A percentile compares a stretch with the other conserved stretches of the same genome.
These are phyloP conservation scores for Bacterosira constricta DNA, from an alignment of 108 stramenopile species.

Conservation along the genomic window DNA sequence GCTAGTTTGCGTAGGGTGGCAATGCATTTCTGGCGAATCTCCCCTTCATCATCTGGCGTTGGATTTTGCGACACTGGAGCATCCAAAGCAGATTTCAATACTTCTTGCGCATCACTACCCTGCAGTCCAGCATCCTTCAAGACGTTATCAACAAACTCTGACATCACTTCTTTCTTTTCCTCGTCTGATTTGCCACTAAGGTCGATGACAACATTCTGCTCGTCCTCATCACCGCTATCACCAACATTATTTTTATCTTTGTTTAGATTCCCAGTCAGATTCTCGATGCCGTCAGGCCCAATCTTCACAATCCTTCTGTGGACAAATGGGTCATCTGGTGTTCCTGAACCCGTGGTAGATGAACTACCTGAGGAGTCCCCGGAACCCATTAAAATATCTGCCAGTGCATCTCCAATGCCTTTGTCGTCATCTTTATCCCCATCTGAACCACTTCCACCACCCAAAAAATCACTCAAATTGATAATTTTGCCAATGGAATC, in stretches of 20 bases:
- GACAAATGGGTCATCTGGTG: conserved; percentile 44
- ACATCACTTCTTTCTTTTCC: conserved; percentile 40
- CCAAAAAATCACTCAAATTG: conserved; percentile 30
- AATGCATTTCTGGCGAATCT: conserved; percentile 67
- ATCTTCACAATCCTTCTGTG: conserved; percentile 34
- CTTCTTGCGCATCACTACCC: conserved; percentile 39
- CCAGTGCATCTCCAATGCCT: conserved; percentile 23
- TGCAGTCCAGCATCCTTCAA: conserved; percentile 30
- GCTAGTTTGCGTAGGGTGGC: conserved; percentile 67
- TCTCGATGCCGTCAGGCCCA: conserved; percentile 35
- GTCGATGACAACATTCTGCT: conserved; percentile 44
- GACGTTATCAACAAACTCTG: conserved; percentile 40
- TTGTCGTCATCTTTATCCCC: conserved; percentile 17
- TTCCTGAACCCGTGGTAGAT: conserved; percentile 31
- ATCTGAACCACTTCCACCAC: conserved; percentile 19
- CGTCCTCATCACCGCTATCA: conserved; percentile 34
- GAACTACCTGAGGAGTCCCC: conserved; percentile 21
- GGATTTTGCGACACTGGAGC: conserved; percentile 26
- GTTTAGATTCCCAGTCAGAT: conserved; percentile 10
- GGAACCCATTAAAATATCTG: conserved; percentile 29
- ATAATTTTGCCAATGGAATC: conserved; percentile 29
- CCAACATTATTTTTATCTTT: not conserved
- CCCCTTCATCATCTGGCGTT: conserved; percentile 10
- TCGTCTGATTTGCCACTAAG: conserved; percentile 41
- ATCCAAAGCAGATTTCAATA: conserved; percentile 25